These are phyloP conservation scores for Xanthoconium separans DNA, from an alignment of 1,284 basidiomycete species.

Conservation along the genomic window DNA sequence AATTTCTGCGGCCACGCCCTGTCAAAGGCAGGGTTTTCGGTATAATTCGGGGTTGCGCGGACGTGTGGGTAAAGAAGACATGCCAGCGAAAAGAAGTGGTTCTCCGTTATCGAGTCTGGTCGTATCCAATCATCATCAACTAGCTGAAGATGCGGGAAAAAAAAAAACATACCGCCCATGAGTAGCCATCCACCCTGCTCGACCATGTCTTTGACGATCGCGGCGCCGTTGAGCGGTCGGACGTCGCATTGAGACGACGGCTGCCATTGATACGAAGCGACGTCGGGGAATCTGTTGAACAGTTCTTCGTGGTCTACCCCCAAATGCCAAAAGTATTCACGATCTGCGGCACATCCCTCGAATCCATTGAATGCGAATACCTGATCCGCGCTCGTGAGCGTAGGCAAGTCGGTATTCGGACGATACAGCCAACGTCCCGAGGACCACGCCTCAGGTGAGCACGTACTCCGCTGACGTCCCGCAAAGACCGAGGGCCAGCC, in stretches of 20 bases:
- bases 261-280: conserved; percentile 51
- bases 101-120: conserved; percentile 64
- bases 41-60: conserved; percentile 59
- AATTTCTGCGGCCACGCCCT: conserved; percentile 63
- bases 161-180: conserved; percentile 49
- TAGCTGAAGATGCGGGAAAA: background rate
- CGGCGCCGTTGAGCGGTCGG: conserved; percentile 39
- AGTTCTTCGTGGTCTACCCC: conserved; percentile 46
- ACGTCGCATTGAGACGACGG: conserved; percentile 44
- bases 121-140: conserved; percentile 2
- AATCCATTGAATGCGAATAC: conserved; percentile 52
- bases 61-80: conserved; percentile 66
- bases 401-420: conserved; percentile 35
- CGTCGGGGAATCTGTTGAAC: conserved; percentile 52
- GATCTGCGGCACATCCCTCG: conserved; percentile 56
- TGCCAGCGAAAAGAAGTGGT: conserved; percentile 69
- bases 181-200: conserved; percentile 68
- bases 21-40: conserved; percentile 51
- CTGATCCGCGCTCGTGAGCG: conserved; percentile 41
- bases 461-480: conserved; percentile 20
- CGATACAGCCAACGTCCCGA: conserved; percentile 43
- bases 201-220: conserved; percentile 54
- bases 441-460: conserved; percentile 44
- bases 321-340: conserved; percentile 64
- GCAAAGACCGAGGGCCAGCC: conserved; percentile 28